Conservation (phyloP, 495 filamentous ascomycete genomes). For the Aspergillus baeticus region DNA sequence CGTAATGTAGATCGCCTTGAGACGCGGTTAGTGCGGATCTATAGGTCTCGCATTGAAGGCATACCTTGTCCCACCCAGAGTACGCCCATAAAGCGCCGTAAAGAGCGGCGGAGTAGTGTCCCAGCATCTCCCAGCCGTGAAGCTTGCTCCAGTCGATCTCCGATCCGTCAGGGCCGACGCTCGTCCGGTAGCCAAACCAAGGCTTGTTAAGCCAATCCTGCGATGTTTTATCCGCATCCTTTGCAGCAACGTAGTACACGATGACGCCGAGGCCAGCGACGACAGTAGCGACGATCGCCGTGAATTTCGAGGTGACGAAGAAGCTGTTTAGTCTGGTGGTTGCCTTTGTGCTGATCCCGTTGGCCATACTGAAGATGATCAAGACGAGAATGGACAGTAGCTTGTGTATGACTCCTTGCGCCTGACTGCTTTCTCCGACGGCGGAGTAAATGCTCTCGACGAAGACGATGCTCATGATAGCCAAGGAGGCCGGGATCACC, state of each 20-base stretch:
- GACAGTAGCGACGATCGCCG: slow-evolving; percentile 13
- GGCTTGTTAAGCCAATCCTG: slow-evolving; percentile 17
- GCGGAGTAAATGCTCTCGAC: slow-evolving; percentile 22
- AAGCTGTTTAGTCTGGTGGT: slow-evolving; percentile 19
- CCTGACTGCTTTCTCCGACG: slow-evolving; percentile 14
- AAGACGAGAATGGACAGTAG: slow-evolving; percentile 16
- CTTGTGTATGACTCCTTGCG: slow-evolving; percentile 13
- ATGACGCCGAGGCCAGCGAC: slow-evolving; percentile 15
- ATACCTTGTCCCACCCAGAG: slow-evolving; percentile 24
- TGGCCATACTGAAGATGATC: slow-evolving; percentile 15
- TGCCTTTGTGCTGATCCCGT: slow-evolving; percentile 21
- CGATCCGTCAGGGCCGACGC: slow-evolving; percentile 16
- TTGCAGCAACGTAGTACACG: slow-evolving; percentile 1
- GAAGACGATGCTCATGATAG: slow-evolving; percentile 23
- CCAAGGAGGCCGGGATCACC: slow-evolving; percentile 20
- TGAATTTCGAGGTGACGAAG: slow-evolving; percentile 22
- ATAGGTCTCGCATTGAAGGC: neutral
- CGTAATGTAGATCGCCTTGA: slow-evolving; percentile 21
- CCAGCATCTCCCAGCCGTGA: slow-evolving; percentile 18
- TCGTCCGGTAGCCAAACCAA: slow-evolving; percentile 18
- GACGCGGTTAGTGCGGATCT: neutral
- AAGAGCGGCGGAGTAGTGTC: slow-evolving; percentile 22
- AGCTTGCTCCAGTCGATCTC: slow-evolving; percentile 18
- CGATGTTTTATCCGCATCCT: neutral
- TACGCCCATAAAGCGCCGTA: slow-evolving; percentile 24